Evolutionary conservation across 1,139 yeast genomes (phyloP).

Genomic region (Saccharomyces hybrid): DNA sequence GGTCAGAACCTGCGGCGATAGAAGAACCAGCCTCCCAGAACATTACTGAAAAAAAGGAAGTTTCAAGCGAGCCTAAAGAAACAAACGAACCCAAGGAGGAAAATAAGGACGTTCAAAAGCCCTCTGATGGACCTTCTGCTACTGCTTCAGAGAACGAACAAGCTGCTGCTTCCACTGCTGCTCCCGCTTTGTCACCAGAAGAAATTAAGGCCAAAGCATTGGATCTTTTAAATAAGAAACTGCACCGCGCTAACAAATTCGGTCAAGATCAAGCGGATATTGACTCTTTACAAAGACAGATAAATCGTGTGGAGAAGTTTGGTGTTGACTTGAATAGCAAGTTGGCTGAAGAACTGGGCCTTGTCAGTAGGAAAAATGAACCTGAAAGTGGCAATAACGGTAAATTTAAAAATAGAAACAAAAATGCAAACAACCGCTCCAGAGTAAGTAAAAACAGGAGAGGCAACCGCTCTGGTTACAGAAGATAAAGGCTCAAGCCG

Average conservation of each 20-base stretch:
- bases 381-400: conserved; percentile 3
- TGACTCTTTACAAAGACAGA: conserved; percentile 45
- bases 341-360: conserved; percentile 59
- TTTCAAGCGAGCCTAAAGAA: conserved; percentile 12
- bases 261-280: conserved; percentile 49
- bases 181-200: conserved; percentile 43
- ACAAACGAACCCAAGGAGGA: conserved; percentile 16
- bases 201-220: conserved; percentile 64
- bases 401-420: conserved; percentile 5
- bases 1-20: conserved; percentile 15
- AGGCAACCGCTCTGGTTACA: not conserved
- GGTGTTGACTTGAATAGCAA: conserved; percentile 69
- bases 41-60: conserved; percentile 11
- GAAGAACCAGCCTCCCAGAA: conserved; percentile 23
- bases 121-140: not conserved
- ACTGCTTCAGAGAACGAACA: not conserved
- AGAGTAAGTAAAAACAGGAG: conserved; percentile 6
- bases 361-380: conserved; percentile 24
- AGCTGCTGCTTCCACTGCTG: conserved; percentile 8
- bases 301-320: conserved; percentile 70
- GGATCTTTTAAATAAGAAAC: conserved; percentile 57
- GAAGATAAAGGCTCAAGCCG: not conserved
- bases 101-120: not conserved
- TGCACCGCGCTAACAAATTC: conserved; percentile 69
- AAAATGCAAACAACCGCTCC: conserved; percentile 1